Conservation (phyloP, 1,139 yeast species). For the Pichia sp. region DNA sequence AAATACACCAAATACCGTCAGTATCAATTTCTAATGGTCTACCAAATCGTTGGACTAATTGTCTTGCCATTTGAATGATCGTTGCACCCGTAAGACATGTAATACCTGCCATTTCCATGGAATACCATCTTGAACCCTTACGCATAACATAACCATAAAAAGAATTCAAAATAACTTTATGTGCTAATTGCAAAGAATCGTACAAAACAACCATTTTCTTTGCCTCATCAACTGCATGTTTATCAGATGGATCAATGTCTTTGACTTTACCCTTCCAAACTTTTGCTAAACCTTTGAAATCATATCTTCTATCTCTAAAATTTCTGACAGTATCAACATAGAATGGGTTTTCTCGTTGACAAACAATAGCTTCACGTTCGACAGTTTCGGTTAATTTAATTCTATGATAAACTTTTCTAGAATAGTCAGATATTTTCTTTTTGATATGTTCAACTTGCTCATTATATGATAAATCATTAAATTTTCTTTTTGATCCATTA, state of each 20-base stretch:
- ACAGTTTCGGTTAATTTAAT: conserved; percentile 77
- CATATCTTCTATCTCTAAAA: conserved; percentile 94
- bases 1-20: conserved; percentile 99
- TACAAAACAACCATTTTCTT: conserved; percentile 88
- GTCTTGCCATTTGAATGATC: conserved; percentile 93
- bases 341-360: conserved; percentile 97
- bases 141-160: conserved; percentile 99
- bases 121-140: conserved; percentile 98
- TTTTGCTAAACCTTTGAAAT: conserved; percentile 88
- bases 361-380: conserved; percentile 87
- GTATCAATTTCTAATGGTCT: conserved; percentile 95
- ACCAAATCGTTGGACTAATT: conserved; percentile 89
- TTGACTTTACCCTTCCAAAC: conserved; percentile 85
- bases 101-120: conserved; percentile 99
- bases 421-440: conserved; percentile 77
- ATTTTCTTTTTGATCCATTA: conserved; percentile 50
- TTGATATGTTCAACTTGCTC: conserved; percentile 77
- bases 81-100: conserved; percentile 98
- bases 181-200: conserved; percentile 94
- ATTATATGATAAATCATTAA: conserved; percentile 66
- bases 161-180: conserved; percentile 92
- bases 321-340: conserved; percentile 91
- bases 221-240: conserved; percentile 70
- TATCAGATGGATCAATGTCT: conserved; percentile 47
- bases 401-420: conserved; percentile 77